phyloP scores from a whole-genome alignment of 495 filamentous ascomycete genomes.

The Neurospora intermedia region DNA sequence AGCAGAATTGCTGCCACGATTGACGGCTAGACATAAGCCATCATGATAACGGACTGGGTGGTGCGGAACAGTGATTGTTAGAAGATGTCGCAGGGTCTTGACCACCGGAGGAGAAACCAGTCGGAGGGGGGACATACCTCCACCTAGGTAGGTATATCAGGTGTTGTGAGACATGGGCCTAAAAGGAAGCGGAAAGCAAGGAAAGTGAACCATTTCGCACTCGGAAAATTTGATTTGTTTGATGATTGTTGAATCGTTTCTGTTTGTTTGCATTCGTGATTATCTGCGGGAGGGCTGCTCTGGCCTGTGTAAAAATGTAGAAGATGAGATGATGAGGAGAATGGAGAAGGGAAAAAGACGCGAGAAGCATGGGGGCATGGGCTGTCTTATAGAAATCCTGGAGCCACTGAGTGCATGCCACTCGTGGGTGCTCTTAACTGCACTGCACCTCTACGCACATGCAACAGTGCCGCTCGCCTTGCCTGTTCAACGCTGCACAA shows the following conservation, averaged over 20 bases:
- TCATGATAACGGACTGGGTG: not conserved
- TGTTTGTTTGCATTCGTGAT: not conserved
- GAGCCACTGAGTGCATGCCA: not conserved
- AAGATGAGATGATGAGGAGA: not conserved
- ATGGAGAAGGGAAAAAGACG: not conserved
- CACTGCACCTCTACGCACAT: no score
- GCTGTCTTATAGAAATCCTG: not conserved
- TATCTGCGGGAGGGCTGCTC: not conserved
- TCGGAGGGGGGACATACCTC: not conserved
- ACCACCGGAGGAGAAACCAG: not conserved
- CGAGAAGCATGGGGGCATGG: not conserved
- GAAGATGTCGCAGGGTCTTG: not conserved
- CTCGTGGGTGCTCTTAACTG: not conserved
- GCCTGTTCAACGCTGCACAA: not conserved
- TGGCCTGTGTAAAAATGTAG: not conserved
- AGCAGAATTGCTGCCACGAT: not conserved
- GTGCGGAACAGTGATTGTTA: not conserved
- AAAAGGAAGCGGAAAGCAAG: not conserved
- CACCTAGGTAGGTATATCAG: not conserved
- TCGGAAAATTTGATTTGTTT: no score
- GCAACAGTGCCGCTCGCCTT: not conserved
- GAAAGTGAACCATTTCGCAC: no score
- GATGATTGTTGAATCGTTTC: not conserved
- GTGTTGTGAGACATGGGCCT: not conserved
- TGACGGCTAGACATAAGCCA: not conserved